These are phyloP conservation scores for Pseudocercospora ulei DNA, from an alignment of 2,329 filamentous ascomycete species.

Conservation along the genomic window DNA sequence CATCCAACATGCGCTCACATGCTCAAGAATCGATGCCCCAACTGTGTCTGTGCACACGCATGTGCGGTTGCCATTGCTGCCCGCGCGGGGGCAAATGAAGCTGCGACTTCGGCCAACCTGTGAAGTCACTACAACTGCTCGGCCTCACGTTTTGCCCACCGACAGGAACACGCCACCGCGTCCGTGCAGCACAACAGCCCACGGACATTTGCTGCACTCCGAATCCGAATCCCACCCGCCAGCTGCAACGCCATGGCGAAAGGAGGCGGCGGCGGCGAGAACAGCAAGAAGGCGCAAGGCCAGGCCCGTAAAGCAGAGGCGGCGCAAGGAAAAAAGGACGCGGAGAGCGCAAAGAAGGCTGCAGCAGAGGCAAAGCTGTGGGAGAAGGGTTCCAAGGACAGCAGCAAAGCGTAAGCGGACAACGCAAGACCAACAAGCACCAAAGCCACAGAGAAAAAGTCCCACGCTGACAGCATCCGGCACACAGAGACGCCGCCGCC, in stretches of 20 bases:
- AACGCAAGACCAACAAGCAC: too few relatives aligned
- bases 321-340: slow-evolving; percentile 68
- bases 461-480: slow-evolving; percentile 9
- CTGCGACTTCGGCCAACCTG: neutral
- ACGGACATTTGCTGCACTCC: neutral
- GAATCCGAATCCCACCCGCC: too few relatives aligned
- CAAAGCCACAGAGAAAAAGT: neutral
- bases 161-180: neutral
- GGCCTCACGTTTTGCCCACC: neutral
- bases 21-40: too few relatives aligned
- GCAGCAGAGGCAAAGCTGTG: slow-evolving; percentile 66
- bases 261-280: slow-evolving; percentile 50
- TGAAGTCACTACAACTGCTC: too few relatives aligned
- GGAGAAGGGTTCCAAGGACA: slow-evolving; percentile 75
- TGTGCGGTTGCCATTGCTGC: neutral
- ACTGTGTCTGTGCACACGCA: slow-evolving; percentile 4
- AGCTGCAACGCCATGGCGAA: slow-evolving; percentile 23
- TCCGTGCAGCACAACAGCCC: neutral
- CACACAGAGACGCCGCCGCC: slow-evolving; percentile 65
- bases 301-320: slow-evolving; percentile 88
- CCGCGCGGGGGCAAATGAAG: neutral
- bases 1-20: too few relatives aligned
- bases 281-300: slow-evolving; percentile 79
- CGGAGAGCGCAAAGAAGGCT: slow-evolving; percentile 55
- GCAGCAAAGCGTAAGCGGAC: slow-evolving; percentile 69